Conservation (phyloP, 805 yeast species). For the Zygosaccharomyces kombuchaensis region DNA sequence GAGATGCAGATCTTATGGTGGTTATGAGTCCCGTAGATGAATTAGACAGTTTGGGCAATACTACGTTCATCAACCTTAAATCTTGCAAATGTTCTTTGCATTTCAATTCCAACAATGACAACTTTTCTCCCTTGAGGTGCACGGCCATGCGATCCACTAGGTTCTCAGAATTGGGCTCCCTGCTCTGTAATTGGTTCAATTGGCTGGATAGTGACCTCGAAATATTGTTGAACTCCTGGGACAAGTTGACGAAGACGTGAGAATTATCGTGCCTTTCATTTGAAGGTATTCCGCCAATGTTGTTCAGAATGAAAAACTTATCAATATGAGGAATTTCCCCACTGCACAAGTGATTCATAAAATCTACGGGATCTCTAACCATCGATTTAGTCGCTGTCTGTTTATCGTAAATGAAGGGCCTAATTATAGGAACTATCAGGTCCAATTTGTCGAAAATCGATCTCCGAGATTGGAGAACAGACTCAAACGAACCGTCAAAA, state of each 20-base stretch:
- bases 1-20: constrained; percentile 70
- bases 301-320: constrained; percentile 74
- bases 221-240: constrained; percentile 56
- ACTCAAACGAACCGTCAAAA: constrained; percentile 15
- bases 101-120: constrained; percentile 11
- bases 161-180: constrained; percentile 18
- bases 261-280: constrained; percentile 73
- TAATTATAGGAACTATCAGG: constrained; percentile 43
- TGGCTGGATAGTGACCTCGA: constrained; percentile 9
- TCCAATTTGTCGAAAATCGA: constrained; percentile 9
- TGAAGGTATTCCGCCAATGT: constrained; percentile 88
- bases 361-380: constrained; percentile 38
- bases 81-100: constrained; percentile 58
- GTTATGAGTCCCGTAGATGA: constrained; percentile 82
- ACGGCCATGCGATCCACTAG: constrained; percentile 20
- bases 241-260: constrained; percentile 81
- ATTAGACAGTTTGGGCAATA: constrained; percentile 47
- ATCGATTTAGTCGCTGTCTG: constrained; percentile 40
- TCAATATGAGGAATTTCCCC: constrained; percentile 48
- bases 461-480: constrained; percentile 18
- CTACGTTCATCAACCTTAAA: constrained; percentile 55
- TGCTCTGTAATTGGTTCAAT: constrained; percentile 7
- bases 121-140: constrained; percentile 17
- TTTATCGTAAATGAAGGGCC: constrained; percentile 66
- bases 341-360: constrained; percentile 34